Evolutionary conservation across 768 basidiomycete genomes (phyloP).

Genomic region (Paxillus involutus): DNA sequence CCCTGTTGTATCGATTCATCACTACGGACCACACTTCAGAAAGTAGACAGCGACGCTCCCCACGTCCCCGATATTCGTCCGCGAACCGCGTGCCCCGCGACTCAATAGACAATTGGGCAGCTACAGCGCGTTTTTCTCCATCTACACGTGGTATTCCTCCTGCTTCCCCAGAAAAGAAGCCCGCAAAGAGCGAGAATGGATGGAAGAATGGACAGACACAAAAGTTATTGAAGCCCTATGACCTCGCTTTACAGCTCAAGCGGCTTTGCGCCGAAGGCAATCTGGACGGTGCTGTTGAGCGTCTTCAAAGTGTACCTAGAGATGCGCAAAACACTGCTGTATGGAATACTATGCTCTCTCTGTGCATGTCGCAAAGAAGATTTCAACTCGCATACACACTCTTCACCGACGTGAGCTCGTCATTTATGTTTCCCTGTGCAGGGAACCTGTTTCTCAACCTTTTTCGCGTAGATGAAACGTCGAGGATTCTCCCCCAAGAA

Average conservation of each 20-base stretch:
- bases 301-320: conserved; percentile 67
- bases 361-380: conserved; percentile 54
- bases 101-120: neutral
- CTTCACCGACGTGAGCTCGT: conserved; percentile 59
- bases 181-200: neutral
- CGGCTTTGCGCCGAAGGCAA: conserved; percentile 55
- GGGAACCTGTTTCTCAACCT: neutral
- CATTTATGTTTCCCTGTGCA: conserved; percentile 10
- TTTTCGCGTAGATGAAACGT: conserved; percentile 69
- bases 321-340: conserved; percentile 74
- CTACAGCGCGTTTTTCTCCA: conserved; percentile 6
- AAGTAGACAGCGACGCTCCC: neutral
- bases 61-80: neutral
- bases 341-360: conserved; percentile 80
- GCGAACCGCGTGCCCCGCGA: conserved; percentile 1
- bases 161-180: conserved; percentile 22
- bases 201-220: neutral
- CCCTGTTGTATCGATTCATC: conserved; percentile 2
- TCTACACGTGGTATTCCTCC: conserved; percentile 1
- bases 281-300: conserved; percentile 59
- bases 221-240: conserved; percentile 57
- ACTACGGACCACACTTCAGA: neutral
- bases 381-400: conserved; percentile 64
- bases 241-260: conserved; percentile 58
- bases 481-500: conserved; percentile 71